phyloP scores from a whole-genome alignment of 208 protist genomes.

The Naegleria fowleri region DNA sequence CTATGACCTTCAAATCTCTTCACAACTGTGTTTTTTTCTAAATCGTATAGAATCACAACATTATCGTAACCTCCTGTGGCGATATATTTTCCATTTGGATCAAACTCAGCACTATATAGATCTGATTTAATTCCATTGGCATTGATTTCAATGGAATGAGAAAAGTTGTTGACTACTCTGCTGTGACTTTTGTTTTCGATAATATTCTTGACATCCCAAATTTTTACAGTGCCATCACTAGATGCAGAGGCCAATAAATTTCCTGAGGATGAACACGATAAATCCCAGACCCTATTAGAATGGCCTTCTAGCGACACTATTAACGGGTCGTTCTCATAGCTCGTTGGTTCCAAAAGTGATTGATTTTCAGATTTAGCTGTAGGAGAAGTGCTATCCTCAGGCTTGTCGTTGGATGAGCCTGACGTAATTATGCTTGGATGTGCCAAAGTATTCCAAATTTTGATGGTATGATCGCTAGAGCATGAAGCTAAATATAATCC shows the following conservation, averaged over 20 bases:
- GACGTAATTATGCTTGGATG: too few species aligned
- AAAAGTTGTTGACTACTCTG: neutral
- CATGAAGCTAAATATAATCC: neutral
- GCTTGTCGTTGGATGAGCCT: too few species aligned
- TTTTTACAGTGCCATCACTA: conserved; percentile 77
- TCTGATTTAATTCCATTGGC: conserved; percentile 69
- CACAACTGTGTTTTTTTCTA: conserved; percentile 70
- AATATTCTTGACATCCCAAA: conserved; percentile 60
- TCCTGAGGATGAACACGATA: conserved; percentile 40
- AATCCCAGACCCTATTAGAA: neutral
- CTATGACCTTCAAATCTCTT: conserved; percentile 71
- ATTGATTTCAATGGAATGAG: conserved; percentile 53
- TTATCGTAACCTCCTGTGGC: conserved; percentile 92
- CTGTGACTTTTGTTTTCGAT: conserved; percentile 69
- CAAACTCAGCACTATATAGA: conserved; percentile 48
- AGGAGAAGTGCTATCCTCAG: too few species aligned
- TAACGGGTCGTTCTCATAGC: neutral
- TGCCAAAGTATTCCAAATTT: too few species aligned
- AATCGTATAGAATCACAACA: conserved; percentile 93
- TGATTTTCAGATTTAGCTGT: too few species aligned
- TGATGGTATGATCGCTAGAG: neutral
- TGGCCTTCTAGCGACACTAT: neutral
- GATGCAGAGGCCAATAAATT: conserved; percentile 73
- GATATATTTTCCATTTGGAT: conserved; percentile 67
- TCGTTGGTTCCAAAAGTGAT: too few species aligned